Percentiles rank a stretch among this genome's conserved stretches.
phyloP scores from a whole-genome alignment of 164 flowering plant genomes.

The grape (Vitis vinifera) region ASM3070453v1 NC_081811.1:11712001-11712500 shows the following conservation, averaged over 20 bases:
- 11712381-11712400: conserved; percentile 77
- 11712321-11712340: conserved; percentile 69
- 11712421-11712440: conserved; percentile 70
- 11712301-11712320: conserved; percentile 77
- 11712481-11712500: conserved; percentile 77
- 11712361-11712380: conserved; percentile 92
- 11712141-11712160: too few relatives aligned
- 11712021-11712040: too few relatives aligned
- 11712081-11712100: too few relatives aligned
- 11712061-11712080: too few relatives aligned
- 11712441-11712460: conserved; percentile 61
- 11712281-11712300: conserved; percentile 77
- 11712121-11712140: too few relatives aligned
- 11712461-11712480: conserved; percentile 71
- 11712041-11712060: too few relatives aligned
- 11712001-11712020: too few relatives aligned
- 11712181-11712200: too few relatives aligned
- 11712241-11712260: conserved; percentile 72
- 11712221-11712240: too few relatives aligned
- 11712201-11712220: too few relatives aligned
- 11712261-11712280: conserved; percentile 82
- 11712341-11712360: conserved; percentile 84
- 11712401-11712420: conserved; percentile 62
- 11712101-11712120: too few relatives aligned
- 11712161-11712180: too few relatives aligned